Percentiles rank a stretch among this genome's conserved stretches.
phyloP scores from a whole-genome alignment of 2,329 filamentous ascomycete genomes.

The Neonectria faginata region DNA sequence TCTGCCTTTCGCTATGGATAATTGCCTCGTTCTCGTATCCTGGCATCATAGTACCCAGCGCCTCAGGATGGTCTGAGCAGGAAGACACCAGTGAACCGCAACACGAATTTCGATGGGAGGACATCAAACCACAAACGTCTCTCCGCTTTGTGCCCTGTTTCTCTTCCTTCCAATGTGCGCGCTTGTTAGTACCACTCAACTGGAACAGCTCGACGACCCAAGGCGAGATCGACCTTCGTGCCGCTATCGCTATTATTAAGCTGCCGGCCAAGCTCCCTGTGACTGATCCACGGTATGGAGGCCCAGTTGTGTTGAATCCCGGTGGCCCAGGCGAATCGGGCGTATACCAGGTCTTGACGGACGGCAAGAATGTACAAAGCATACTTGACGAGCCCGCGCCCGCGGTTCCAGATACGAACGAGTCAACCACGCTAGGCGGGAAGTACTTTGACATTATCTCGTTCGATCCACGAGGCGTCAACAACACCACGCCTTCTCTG shows the following conservation, averaged over 20 bases:
- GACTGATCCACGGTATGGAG: constrained; percentile 31
- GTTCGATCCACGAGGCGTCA: constrained; percentile 57
- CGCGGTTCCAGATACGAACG: not conserved
- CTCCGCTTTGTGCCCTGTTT: constrained; percentile 26
- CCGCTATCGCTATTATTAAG: constrained; percentile 29
- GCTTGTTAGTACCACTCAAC: constrained; percentile 30
- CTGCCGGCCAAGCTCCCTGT: constrained; percentile 31
- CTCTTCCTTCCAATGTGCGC: constrained; percentile 26
- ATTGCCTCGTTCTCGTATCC: constrained; percentile 11
- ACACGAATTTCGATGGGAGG: constrained; percentile 15
- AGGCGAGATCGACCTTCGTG: constrained; percentile 15
- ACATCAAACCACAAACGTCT: constrained; percentile 3
- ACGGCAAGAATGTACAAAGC: constrained; percentile 24
- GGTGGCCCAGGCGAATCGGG: constrained; percentile 35
- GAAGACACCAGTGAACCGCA: not conserved
- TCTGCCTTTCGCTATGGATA: constrained; percentile 2
- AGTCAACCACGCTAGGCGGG: not conserved
- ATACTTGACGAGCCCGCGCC: constrained; percentile 19
- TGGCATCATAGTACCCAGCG: not conserved
- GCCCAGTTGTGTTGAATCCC: constrained; percentile 28
- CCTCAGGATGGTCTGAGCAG: too few species aligned
- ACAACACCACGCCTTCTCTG: constrained; percentile 51
- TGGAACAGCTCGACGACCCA: constrained; percentile 23
- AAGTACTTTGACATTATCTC: constrained; percentile 54
- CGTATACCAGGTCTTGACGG: constrained; percentile 24